A percentile compares a stretch with the other conserved stretches of the same genome.
Conservation (phyloP, 495 filamentous ascomycete species). For the Hypoxylon subgilvum region DNA sequence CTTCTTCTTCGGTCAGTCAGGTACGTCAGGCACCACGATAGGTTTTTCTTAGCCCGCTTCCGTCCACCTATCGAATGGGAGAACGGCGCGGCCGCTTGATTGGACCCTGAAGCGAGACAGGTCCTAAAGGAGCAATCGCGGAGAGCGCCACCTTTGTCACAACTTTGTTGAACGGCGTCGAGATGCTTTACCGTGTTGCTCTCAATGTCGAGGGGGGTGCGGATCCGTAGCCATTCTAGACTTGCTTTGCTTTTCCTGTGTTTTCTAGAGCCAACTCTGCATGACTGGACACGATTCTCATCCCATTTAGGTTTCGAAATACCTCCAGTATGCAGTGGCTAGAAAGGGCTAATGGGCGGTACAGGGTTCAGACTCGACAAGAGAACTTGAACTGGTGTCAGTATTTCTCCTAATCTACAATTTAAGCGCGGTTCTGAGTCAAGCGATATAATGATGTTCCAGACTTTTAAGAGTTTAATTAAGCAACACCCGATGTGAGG, state of each 20-base stretch:
- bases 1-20: constrained; percentile 21
- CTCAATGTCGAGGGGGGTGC: too few species aligned
- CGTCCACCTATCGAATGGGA: constrained; percentile 16
- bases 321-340: too few species aligned
- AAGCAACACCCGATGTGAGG: background rate
- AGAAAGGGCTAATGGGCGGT: background rate
- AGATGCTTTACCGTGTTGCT: background rate
- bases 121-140: constrained; percentile 29
- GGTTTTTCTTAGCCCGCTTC: constrained; percentile 16
- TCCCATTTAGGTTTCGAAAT: background rate
- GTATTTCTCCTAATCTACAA: background rate
- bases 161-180: constrained; percentile 12
- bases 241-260: background rate
- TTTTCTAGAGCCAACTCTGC: background rate
- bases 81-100: constrained; percentile 11
- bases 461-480: too few species aligned
- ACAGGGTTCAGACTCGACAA: background rate
- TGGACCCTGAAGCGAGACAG: constrained; percentile 25
- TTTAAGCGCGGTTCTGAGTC: too few species aligned
- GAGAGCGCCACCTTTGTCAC: background rate
- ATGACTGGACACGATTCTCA: background rate
- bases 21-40: constrained; percentile 22
- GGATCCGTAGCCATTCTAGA: too few species aligned
- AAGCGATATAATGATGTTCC: too few species aligned
- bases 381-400: too few species aligned